phyloP scores from a whole-genome alignment of 495 filamentous ascomycete genomes.

The Parathielavia hyrcaniae region DNA sequence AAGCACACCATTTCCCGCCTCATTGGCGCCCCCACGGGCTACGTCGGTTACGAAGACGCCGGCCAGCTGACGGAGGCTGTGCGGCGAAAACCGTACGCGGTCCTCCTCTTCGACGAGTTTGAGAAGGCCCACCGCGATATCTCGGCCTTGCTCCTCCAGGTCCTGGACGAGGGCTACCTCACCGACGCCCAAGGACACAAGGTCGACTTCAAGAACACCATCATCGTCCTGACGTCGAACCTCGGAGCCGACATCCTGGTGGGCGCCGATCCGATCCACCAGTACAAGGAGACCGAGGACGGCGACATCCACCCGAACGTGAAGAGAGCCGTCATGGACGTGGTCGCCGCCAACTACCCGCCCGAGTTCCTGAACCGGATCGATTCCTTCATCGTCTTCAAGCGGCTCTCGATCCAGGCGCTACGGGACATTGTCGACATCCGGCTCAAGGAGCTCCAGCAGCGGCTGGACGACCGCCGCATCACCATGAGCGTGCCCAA shows the following conservation, averaged over 20 bases:
- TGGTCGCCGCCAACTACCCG: constrained; percentile 70
- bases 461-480: constrained; percentile 75
- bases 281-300: constrained; percentile 52
- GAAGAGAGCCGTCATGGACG: constrained; percentile 77
- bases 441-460: constrained; percentile 75
- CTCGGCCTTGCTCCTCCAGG: constrained; percentile 85
- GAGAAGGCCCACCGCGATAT: constrained; percentile 97
- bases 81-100: constrained; percentile 88
- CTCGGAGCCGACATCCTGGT: constrained; percentile 73
- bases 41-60: constrained; percentile 94
- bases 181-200: constrained; percentile 95
- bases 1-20: constrained; percentile 91
- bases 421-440: constrained; percentile 93
- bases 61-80: constrained; percentile 96
- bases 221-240: constrained; percentile 94
- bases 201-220: constrained; percentile 90
- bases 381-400: constrained; percentile 95
- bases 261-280: constrained; percentile 49
- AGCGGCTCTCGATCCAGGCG: constrained; percentile 67
- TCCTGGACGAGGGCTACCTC: constrained; percentile 92
- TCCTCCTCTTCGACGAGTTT: constrained; percentile 93
- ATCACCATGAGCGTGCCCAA: constrained; percentile 67
- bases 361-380: constrained; percentile 96
- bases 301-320: constrained; percentile 62
- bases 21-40: constrained; percentile 88